These are phyloP conservation scores for Teratosphaeriaceae sp. DNA, from an alignment of 2,329 filamentous ascomycete species.

Conservation along the genomic window DNA sequence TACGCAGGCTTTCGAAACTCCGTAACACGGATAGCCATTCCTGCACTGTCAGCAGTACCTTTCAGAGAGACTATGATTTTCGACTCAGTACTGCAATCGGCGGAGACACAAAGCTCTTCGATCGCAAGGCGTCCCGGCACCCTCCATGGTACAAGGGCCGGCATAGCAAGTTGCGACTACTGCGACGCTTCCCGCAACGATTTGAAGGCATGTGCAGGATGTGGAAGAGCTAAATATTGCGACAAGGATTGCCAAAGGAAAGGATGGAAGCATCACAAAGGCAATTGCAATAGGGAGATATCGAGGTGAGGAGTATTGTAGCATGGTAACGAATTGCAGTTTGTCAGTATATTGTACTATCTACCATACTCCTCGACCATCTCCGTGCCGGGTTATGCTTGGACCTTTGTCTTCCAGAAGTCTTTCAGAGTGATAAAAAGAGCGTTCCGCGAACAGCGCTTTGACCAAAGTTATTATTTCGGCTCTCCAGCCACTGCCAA, in stretches of 20 bases:
- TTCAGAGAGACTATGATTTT: not conserved
- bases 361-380: too few relatives aligned
- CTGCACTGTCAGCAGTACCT: not conserved
- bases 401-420: too few relatives aligned
- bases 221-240: not conserved
- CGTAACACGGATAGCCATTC: not conserved
- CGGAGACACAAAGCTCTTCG: not conserved
- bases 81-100: not conserved
- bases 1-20: constrained; percentile 1
- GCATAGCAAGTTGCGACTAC: not conserved
- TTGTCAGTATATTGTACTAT: not conserved
- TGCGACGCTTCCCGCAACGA: not conserved
- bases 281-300: not conserved
- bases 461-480: too few relatives aligned
- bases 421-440: too few relatives aligned
- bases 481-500: too few relatives aligned
- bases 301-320: not conserved
- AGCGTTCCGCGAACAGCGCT: too few relatives aligned
- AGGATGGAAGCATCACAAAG: not conserved
- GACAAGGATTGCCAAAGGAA: not conserved
- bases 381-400: too few relatives aligned
- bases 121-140: not conserved
- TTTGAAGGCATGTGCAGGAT: not conserved
- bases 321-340: not conserved
- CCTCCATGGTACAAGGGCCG: not conserved